Base-by-base conservation (phyloP, 345 rosid genomes). In the Salix purpurea region DNA sequence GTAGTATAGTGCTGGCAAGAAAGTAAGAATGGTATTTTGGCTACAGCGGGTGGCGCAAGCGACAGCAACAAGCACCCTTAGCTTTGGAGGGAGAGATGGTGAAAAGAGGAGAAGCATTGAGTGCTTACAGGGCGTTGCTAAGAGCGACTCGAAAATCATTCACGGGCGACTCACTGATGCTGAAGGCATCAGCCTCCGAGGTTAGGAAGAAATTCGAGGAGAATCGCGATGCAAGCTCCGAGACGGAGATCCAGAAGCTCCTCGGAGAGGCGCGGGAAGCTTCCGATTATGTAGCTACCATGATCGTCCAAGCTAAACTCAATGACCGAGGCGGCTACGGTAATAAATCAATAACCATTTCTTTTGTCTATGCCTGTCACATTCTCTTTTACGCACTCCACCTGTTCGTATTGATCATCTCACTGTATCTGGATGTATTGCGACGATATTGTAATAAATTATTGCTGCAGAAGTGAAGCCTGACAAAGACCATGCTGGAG, bases 301-400 rank as follows among this genome's bases (percentile, higher is more conserved):
- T 88, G 95, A 96, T 96, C 78, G 93, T 93, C 23, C 98, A 93
- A 81, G 99, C 99, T 37, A 92, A 91, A 77, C 93, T 92, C 81
- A 94, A 90, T 71, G 90, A 92, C 3, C 93, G 91, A 9, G 98
- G 97, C 76, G 94, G 91, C 74, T 92, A 88, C 73, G 98, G 98
- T 96, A 85, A 21, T 36, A 7, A 54, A 54, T 4, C 10, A 3
- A 23, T 4, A 12, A n/a, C 1, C 56, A 0, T 42, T 19, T 9
- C 26, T 7, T 62, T 54, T 7, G 0, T 2, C 21, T 7, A 6
- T 54, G 23, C 0, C 9, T 6, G n/a, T 19, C 7, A 5, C 32
- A 2, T 2, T 12, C 48, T 50, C 8, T 19, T 36, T n/a, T 6
- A 46, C 4, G 82, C 82, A 19, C 65, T 2, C 71, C 70, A 48